These are phyloP conservation scores for Colletotrichum sp. DNA, from an alignment of 2,329 filamentous ascomycete species.

Conservation along the genomic window DNA sequence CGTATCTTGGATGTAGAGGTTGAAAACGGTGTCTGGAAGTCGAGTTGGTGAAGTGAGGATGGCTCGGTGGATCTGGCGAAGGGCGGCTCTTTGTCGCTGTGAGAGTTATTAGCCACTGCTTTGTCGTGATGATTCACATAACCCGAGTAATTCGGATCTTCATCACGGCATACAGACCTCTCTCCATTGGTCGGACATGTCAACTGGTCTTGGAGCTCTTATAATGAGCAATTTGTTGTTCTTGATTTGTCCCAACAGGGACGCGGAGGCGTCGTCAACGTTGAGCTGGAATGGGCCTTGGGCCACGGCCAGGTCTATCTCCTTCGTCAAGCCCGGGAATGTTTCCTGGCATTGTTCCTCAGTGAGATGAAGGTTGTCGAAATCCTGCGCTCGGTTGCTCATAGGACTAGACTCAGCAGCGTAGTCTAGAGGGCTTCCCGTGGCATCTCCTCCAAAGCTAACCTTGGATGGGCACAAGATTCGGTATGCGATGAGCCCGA, in stretches of 20 bases:
- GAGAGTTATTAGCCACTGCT: neutral
- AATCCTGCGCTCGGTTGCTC: neutral
- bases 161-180: conserved; percentile 26
- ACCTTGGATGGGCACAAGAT: neutral
- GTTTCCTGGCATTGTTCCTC: conserved; percentile 44
- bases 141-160: neutral
- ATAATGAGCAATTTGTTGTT: conserved; percentile 46
- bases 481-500: neutral
- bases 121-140: neutral
- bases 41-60: conserved; percentile 52
- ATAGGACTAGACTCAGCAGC: neutral
- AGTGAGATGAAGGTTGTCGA: conserved; percentile 42
- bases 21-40: conserved; percentile 56
- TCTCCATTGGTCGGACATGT: conserved; percentile 50
- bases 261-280: conserved; percentile 29
- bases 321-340: conserved; percentile 52
- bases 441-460: neutral
- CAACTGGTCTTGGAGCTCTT: conserved; percentile 40
- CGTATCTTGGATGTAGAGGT: conserved; percentile 56
- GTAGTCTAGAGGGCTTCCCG: neutral
- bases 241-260: conserved; percentile 39
- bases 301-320: conserved; percentile 49
- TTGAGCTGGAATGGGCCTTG: conserved; percentile 47
- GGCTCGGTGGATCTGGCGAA: conserved; percentile 59
- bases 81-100: conserved; percentile 53